Percentiles rank a stretch among this genome's conserved stretches.
Conservation (phyloP, 192 early-diverging fungal species). For the Nowakowskiella sp. region DNA sequence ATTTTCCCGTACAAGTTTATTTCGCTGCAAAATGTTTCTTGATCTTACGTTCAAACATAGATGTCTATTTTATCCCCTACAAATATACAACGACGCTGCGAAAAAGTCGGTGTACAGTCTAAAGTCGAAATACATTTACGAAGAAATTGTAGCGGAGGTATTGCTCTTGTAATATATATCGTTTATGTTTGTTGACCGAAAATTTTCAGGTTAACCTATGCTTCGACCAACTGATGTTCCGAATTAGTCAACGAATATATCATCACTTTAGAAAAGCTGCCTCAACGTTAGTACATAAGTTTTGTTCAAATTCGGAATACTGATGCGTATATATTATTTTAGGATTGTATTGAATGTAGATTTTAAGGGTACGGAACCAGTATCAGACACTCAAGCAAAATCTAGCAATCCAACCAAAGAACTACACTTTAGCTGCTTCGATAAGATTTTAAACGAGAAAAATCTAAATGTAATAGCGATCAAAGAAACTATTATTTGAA, state of each 20-base stretch:
- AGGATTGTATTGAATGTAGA: too few species aligned
- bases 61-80: constrained; percentile 33
- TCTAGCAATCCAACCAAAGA: constrained; percentile 1
- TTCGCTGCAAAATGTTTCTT: background rate
- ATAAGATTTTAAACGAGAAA: constrained; percentile 13
- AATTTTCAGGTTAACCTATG: constrained; percentile 39
- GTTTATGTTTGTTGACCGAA: background rate
- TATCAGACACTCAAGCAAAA: too few species aligned
- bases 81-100: constrained; percentile 47
- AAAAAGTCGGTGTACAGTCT: constrained; percentile 24
- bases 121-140: constrained; percentile 39
- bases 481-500: constrained; percentile 7
- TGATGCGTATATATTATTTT: too few species aligned
- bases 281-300: constrained; percentile 22
- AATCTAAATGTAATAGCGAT: background rate
- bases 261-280: constrained; percentile 40
- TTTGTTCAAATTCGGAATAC: too few species aligned
- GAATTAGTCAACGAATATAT: constrained; percentile 34
- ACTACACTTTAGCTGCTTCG: background rate
- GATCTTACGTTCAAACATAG: constrained; percentile 3
- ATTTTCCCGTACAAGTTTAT: constrained; percentile 27
- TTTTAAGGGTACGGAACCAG: too few species aligned
- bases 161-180: background rate
- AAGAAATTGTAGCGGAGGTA: constrained; percentile 51
- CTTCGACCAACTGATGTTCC: constrained; percentile 45